Percentiles rank a stretch among this genome's conserved stretches.
phyloP scores from a whole-genome alignment of 257 asterid species.

The Capsicum chinense region DNA sequence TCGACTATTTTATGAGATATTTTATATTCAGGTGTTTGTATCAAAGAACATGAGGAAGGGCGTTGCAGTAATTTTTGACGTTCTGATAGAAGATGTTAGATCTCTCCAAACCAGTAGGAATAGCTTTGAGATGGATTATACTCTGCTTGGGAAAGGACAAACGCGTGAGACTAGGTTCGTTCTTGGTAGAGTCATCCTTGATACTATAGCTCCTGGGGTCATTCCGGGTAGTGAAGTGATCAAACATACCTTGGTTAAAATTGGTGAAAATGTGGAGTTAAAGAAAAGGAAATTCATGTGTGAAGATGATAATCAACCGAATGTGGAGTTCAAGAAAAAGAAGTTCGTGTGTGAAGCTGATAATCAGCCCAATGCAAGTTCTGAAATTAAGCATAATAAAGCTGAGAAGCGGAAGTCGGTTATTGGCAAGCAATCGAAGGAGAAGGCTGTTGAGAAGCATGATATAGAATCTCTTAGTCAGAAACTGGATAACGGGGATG shows the following conservation, averaged over 20 bases:
- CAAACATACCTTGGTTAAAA: constrained; percentile 29
- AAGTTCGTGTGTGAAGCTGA: constrained; percentile 20
- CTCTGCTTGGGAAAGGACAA: constrained; percentile 49
- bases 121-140: constrained; percentile 44
- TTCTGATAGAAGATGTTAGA: constrained; percentile 39
- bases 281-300: constrained; percentile 7
- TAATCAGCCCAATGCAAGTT: constrained; percentile 27
- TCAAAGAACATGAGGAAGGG: constrained; percentile 49
- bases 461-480: neutral
- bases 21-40: constrained; percentile 64
- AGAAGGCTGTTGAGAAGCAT: constrained; percentile 17
- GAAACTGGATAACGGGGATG: neutral
- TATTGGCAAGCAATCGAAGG: neutral
- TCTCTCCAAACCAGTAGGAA: constrained; percentile 34
- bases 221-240: constrained; percentile 31
- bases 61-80: constrained; percentile 40
- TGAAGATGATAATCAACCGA: constrained; percentile 29
- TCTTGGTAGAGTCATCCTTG: constrained; percentile 68
- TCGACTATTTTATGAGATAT: constrained; percentile 10
- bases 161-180: constrained; percentile 62
- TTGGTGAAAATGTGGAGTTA: constrained; percentile 24
- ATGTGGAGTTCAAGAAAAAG: constrained; percentile 21
- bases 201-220: constrained; percentile 47
- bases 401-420: constrained; percentile 36
- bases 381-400: constrained; percentile 26